Evolutionary conservation across 2,329 filamentous ascomycete genomes (phyloP).

Genomic region (Cryphonectria nitschkei): DNA sequence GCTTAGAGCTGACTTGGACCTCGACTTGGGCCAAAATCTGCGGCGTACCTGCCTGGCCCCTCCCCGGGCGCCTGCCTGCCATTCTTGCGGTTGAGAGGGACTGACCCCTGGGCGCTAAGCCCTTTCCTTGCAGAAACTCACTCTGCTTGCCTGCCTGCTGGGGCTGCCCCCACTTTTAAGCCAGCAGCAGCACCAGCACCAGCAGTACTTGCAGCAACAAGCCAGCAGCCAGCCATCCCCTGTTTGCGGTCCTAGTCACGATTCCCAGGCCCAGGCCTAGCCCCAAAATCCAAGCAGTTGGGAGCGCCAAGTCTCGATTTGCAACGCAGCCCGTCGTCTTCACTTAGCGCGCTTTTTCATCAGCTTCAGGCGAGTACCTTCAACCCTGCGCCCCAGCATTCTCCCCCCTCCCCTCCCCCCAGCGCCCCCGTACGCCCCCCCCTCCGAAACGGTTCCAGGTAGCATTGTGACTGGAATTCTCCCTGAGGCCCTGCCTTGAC

Average conservation of each 20-base stretch:
- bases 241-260: not conserved
- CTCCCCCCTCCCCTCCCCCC: not conserved
- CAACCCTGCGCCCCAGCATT: not conserved
- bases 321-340: not conserved
- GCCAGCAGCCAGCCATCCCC: not conserved
- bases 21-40: not conserved
- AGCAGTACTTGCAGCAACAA: not conserved
- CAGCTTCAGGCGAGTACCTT: not conserved
- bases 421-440: not conserved
- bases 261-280: slow-evolving; percentile 2
- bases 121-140: not conserved
- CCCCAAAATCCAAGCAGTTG: slow-evolving; percentile 5
- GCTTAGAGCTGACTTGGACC: not conserved
- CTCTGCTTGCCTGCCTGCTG: not conserved
- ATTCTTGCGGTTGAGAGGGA: not conserved
- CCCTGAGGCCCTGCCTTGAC: slow-evolving; percentile 19
- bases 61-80: not conserved
- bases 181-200: not conserved
- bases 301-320: slow-evolving; percentile 9
- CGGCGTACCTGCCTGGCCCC: not conserved
- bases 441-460: not conserved
- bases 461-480: slow-evolving; percentile 14
- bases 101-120: not conserved
- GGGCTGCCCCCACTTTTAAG: not conserved
- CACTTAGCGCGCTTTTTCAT: not conserved